Percentiles rank a stretch among this genome's conserved stretches.
phyloP scores from a whole-genome alignment of 2,329 filamentous ascomycete species.

The Macrophomina pseudophaseolina region DNA sequence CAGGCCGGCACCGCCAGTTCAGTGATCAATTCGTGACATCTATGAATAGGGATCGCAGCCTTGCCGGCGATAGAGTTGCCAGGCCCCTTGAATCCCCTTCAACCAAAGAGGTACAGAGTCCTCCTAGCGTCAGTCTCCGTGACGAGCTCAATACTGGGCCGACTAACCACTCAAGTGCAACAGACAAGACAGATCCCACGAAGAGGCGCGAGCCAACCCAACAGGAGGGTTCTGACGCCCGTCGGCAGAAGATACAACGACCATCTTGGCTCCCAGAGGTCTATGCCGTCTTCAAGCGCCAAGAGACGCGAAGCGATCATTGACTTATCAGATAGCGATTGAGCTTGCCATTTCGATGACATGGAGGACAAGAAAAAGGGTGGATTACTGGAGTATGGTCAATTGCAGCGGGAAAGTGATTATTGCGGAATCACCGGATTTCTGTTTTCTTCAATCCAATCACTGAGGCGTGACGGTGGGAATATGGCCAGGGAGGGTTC shows the following conservation, averaged over 20 bases:
- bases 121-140: background rate
- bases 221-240: background rate
- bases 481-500: background rate
- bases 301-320: background rate
- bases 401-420: background rate
- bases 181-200: background rate
- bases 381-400: too few species aligned
- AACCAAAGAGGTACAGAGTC: conserved; percentile 1
- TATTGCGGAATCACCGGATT: too few species aligned
- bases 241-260: background rate
- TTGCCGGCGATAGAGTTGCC: background rate
- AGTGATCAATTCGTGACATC: background rate
- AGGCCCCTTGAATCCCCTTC: background rate
- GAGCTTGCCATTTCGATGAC: background rate
- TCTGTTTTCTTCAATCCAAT: too few species aligned
- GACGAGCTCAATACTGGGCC: background rate
- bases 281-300: background rate
- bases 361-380: background rate
- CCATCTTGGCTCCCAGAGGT: conserved; percentile 2
- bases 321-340: background rate
- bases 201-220: background rate
- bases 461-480: too few species aligned
- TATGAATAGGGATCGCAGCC: background rate
- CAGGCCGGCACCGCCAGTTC: too few species aligned
- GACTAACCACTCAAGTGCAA: background rate